These are phyloP conservation scores for Trichoderma cornu-damae DNA, from an alignment of 2,329 filamentous ascomycete species.

Conservation along the genomic window DNA sequence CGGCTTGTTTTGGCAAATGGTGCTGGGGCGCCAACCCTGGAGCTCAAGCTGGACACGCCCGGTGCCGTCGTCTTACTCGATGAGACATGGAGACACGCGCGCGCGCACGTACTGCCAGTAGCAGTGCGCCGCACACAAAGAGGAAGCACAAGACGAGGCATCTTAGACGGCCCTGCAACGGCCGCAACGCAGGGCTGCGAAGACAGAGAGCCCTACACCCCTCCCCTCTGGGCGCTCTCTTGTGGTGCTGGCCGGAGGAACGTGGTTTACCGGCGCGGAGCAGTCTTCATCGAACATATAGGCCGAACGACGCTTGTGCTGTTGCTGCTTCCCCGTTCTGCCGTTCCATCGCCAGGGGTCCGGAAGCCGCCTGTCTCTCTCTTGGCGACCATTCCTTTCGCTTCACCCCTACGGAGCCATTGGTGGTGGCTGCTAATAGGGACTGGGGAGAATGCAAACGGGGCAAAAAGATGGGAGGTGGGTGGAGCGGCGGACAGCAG, in stretches of 20 bases:
- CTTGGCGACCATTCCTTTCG: background rate
- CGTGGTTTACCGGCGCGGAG: background rate
- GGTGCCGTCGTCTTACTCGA: background rate
- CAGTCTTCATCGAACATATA: background rate
- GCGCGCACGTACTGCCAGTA: background rate
- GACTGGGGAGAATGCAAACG: background rate
- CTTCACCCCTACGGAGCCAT: background rate
- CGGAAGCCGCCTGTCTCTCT: background rate
- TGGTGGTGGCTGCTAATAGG: background rate
- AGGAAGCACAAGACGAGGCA: background rate
- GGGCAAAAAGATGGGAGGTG: background rate
- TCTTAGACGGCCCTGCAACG: background rate
- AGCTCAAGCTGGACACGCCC: background rate
- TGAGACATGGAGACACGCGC: background rate
- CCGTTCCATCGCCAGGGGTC: constrained; percentile 1
- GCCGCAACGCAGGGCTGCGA: constrained; percentile 1
- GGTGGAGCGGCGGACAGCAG: constrained; percentile 5
- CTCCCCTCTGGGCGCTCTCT: background rate
- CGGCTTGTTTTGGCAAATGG: background rate
- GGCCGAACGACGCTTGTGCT: background rate
- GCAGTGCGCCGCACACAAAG: background rate
- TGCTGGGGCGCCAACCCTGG: background rate
- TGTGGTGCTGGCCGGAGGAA: constrained; percentile 2
- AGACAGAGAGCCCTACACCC: constrained; percentile 11
- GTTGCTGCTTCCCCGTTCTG: background rate